A percentile compares a stretch with the other conserved stretches of the same genome.
phyloP scores from a whole-genome alignment of 2,329 filamentous ascomycete species.

The Cytospora mali region DNA sequence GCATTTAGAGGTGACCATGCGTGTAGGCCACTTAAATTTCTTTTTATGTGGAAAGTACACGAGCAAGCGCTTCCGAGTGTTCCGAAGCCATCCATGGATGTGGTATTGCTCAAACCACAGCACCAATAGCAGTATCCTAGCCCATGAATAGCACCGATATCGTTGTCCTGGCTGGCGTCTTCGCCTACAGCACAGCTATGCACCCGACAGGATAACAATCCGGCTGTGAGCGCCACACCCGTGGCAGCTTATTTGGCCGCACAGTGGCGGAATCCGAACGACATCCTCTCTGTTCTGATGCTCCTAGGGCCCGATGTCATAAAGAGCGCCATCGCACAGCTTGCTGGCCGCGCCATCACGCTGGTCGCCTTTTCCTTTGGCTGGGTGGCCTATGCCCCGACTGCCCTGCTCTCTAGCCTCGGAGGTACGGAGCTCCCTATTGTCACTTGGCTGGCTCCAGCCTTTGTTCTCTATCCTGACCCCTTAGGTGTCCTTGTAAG shows the following conservation, averaged over 20 bases:
- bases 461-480: background rate
- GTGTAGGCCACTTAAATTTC: too few relatives aligned
- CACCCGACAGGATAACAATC: background rate
- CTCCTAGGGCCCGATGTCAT: slow-evolving; percentile 16
- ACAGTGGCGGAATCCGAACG: slow-evolving; percentile 8
- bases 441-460: background rate
- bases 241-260: slow-evolving; percentile 10
- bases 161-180: background rate
- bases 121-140: slow-evolving; percentile 9
- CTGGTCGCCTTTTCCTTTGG: slow-evolving; percentile 20
- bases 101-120: too few relatives aligned
- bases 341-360: slow-evolving; percentile 1
- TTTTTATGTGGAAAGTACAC: too few relatives aligned
- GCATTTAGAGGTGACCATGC: too few relatives aligned
- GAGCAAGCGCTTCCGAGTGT: too few relatives aligned
- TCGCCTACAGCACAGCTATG: slow-evolving; percentile 2
- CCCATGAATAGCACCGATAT: background rate
- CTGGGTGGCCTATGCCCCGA: slow-evolving; percentile 13
- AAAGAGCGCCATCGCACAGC: slow-evolving; percentile 9
- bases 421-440: slow-evolving; percentile 5
- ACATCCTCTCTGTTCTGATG: slow-evolving; percentile 15
- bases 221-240: slow-evolving; percentile 8
- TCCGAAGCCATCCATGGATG: too few relatives aligned
- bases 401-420: background rate
- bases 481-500: background rate